Evolutionary conservation across 768 basidiomycete genomes (phyloP), one percentile per base, ranked within the genome.

Genomic region (Collybia nuda): DNA sequence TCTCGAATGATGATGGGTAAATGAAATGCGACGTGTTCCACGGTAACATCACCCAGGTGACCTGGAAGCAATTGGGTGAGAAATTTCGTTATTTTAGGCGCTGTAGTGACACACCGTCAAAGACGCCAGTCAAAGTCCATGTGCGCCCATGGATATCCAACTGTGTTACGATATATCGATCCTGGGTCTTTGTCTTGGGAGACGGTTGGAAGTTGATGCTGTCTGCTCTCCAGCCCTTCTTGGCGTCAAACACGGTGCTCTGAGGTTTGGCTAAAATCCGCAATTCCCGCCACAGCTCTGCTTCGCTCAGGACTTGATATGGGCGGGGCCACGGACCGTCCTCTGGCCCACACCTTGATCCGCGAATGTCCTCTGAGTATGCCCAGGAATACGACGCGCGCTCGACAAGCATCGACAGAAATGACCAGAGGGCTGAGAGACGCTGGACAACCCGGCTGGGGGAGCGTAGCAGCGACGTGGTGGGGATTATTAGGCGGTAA

Each of bases 151-250:
- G 72, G 47, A 87, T 68, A 39, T 82, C 69, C 49, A 85, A 70
- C 57, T 77, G 74, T 6, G 78, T 78, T 48, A 84, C 75, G 24
- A 83, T 75, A 54, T 84, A 84, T 50, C 85, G 74, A 57, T 87
- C 85, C 66, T 87, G 85, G 0, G 81, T 85, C 52, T 65, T 69
- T 17, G 76, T 72, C 7, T 65, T 69, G 0, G 71, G 68, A 32
- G 80, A 84, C 3, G 85, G 85, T 54, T 87, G 85, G 51, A 87
- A 86, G 60, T 86, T 86, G 62, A 87, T 66, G 39, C 75, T 77
- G 56, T 86, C 82, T 4, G 77, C 83, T n/a, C 68, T 64, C 58
- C 64, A 73, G 48, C 61, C 70, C 45, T 48, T 55, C 29, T 57
- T 57, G 8, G 53, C 52, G 29, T 69, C 73, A 21, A 81, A 70